Evolutionary conservation across 495 filamentous ascomycete species (phyloP).

Genomic region (Penicillium ucsense): DNA sequence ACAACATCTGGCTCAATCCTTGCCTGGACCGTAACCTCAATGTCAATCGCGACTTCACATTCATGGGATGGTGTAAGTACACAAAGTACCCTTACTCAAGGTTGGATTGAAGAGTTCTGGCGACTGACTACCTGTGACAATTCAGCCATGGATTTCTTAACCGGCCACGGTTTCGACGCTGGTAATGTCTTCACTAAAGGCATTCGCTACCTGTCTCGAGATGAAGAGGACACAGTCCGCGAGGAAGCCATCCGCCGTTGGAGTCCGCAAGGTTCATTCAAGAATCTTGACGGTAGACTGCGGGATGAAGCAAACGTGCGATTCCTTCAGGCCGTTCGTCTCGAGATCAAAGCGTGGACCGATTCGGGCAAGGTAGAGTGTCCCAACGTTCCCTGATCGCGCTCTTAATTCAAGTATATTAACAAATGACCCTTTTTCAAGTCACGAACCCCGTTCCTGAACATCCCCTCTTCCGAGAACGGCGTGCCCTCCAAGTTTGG

Average conservation of each 20-base stretch:
- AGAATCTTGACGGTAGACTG: conserved; percentile 34
- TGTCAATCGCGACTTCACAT: conserved; percentile 45
- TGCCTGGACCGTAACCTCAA: conserved; percentile 36
- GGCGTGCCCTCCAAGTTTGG: background rate
- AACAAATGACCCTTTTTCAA: conserved; percentile 1
- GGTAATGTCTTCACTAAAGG: conserved; percentile 47
- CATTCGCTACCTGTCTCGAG: conserved; percentile 58
- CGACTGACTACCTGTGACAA: background rate
- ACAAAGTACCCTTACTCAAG: too few species aligned
- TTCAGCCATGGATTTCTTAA: conserved; percentile 52
- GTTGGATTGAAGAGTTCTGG: background rate
- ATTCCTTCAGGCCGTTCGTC: conserved; percentile 42
- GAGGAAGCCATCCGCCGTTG: conserved; percentile 15
- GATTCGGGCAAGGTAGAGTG: conserved; percentile 15
- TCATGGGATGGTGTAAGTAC: conserved; percentile 40
- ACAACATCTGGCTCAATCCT: conserved; percentile 59
- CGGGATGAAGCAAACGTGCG: conserved; percentile 40
- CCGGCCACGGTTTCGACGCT: conserved; percentile 53
- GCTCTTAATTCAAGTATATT: too few species aligned
- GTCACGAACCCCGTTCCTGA: conserved; percentile 17
- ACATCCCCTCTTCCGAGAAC: conserved; percentile 14
- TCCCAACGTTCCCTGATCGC: background rate
- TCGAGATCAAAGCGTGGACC: conserved; percentile 43
- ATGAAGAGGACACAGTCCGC: conserved; percentile 45
- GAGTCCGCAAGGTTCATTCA: conserved; percentile 25